Base-by-base conservation (phyloP, 352 stramenopile genomes). In the Phytophthora pini region DNA sequence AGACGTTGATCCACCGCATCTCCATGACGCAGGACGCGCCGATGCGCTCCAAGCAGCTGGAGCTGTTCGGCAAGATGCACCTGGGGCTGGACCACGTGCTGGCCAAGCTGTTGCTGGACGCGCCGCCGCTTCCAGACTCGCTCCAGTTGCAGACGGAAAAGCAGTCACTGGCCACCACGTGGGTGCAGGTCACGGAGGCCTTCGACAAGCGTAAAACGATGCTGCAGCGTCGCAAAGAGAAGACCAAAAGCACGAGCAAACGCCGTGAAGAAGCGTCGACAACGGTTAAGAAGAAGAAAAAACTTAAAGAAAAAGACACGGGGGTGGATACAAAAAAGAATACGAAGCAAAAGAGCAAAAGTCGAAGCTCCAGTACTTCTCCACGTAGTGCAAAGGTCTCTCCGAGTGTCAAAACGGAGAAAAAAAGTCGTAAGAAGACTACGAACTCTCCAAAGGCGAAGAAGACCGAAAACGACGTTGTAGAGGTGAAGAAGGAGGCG, bases 1-100 rank as follows among this genome's bases (percentile, higher is more conserved):
- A 47, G 52, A 62, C 61, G 46, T 24, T 59, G 31, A 29, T 57
- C 39, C 52, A 53, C 24, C 24, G 29, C 17, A 27, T 29, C 7
- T 8, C 40, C 40, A 73, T 73, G 65, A 48, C 59, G 34, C 38
- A 54, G 39, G 49, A 66, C 50, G 29, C 26, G 13, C 29, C 52
- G 22, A 32, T 38, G 41, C 65, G 59, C 31, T 49, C 56, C 27
- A 76, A 69, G 50, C 26, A 63, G 38, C 24, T 65, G 41, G 64
- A 80, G 17, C 41, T 82, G 7, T 89, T 84, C 56, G 58, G 44
- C 20, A 77, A 72, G 41, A 56, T 89, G 52, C 67, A 82, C 55
- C 31, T 79, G 41, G 67, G 70, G 8, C 57, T 91, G 74, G 82
- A 91, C 56, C 80, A 88, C 50, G 72, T 87, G 29, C 31, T 72